These are phyloP conservation scores for Spergularia bocconei DNA, from an alignment of 148 eudicot species.

Conservation along the genomic window DNA sequence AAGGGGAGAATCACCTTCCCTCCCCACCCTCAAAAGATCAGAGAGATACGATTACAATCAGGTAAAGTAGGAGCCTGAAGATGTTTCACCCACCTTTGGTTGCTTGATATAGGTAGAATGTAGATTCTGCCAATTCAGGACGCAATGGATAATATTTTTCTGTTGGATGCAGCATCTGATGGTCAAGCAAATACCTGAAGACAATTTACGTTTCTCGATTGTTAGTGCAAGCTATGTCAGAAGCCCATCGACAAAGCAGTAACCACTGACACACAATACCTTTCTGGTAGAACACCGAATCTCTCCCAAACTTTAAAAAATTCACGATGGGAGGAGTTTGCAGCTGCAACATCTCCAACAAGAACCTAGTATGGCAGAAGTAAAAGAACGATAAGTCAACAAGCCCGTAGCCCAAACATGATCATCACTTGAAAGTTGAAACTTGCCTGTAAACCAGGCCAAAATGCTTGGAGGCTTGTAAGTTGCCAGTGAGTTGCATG, in stretches of 20 bases:
- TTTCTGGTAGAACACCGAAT: constrained; percentile 91
- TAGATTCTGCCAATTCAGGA: constrained; percentile 94
- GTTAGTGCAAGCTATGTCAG: background rate
- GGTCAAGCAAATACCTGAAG: constrained; percentile 83
- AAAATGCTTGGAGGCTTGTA: constrained; percentile 98
- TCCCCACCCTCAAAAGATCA: background rate
- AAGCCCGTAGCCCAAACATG: constrained; percentile 7
- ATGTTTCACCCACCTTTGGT: constrained; percentile 64
- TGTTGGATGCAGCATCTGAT: constrained; percentile 88
- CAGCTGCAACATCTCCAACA: constrained; percentile 86
- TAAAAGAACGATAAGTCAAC: constrained; percentile 15
- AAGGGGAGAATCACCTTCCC: background rate
- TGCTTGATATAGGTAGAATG: constrained; percentile 94
- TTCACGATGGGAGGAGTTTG: constrained; percentile 92
- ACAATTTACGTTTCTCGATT: constrained; percentile 12
- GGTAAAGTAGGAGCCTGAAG: constrained; percentile 1
- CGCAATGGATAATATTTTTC: constrained; percentile 96
- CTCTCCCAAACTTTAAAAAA: constrained; percentile 83
- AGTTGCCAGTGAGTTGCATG: constrained; percentile 93
- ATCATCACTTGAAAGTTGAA: constrained; percentile 27
- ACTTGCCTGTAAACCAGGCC: constrained; percentile 95
- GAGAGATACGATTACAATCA: background rate
- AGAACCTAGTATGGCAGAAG: constrained; percentile 58
- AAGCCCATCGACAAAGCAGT: background rate
- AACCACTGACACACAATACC: constrained; percentile 35